A percentile compares a stretch with the other conserved stretches of the same genome.
Evolutionary conservation across 345 rosid genomes (phyloP).

Genomic region (Brassica rapa): DNA sequence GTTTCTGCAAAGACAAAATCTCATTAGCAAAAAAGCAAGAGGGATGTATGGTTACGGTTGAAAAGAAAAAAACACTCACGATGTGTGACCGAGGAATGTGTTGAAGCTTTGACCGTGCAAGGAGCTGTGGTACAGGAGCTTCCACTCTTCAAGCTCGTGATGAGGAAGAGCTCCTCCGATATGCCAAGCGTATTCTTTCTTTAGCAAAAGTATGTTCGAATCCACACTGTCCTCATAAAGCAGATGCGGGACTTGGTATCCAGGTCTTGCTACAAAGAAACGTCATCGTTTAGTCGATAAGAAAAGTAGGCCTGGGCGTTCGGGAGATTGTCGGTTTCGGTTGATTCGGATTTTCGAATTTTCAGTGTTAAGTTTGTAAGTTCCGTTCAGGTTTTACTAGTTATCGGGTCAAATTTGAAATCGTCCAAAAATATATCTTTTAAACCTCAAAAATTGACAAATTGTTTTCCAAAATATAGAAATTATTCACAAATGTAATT

Average conservation of each 20-base stretch:
- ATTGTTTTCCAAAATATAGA: no score
- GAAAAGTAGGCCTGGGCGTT: neutral
- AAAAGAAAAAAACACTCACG: constrained; percentile 48
- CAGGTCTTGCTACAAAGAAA: constrained; percentile 25
- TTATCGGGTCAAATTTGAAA: neutral
- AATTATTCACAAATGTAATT: no score
- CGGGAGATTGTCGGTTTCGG: no score
- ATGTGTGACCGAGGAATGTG: constrained; percentile 74
- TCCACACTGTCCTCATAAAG: constrained; percentile 48
- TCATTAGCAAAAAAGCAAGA: constrained; percentile 23
- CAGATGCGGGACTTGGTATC: constrained; percentile 73
- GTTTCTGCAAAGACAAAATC: constrained; percentile 58
- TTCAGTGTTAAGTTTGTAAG: no score
- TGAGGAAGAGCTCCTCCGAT: constrained; percentile 88
- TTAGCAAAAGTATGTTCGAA: constrained; percentile 52
- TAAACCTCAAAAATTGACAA: no score
- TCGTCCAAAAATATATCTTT: no score
- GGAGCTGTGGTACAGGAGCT: constrained; percentile 78
- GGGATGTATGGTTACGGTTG: constrained; percentile 1
- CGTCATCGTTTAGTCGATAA: neutral
- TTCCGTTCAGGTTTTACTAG: no score
- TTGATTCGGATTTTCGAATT: no score
- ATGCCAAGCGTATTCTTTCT: constrained; percentile 87
- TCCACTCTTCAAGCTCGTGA: constrained; percentile 80
- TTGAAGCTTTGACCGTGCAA: constrained; percentile 76